Percentiles rank a stretch among this genome's conserved stretches.
These are phyloP conservation scores for Sporothrix humicola DNA, from an alignment of 2,329 filamentous ascomycete species.

Conservation along the genomic window DNA sequence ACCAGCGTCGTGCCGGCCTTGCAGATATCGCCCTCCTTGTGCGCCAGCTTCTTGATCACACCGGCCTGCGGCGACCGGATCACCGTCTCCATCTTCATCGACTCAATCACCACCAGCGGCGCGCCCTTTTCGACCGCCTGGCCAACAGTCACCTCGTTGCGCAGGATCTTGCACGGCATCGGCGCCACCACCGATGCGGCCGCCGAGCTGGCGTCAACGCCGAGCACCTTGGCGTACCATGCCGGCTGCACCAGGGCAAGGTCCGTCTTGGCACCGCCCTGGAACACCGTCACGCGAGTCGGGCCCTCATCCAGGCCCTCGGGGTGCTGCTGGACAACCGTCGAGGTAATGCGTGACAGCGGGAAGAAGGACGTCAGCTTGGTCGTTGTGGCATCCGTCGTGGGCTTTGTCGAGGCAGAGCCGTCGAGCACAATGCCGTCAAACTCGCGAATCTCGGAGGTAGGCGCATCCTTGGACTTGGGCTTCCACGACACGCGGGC, in stretches of 20 bases:
- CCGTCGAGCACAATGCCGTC: slow-evolving; percentile 54
- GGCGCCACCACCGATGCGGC: slow-evolving; percentile 85
- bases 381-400: slow-evolving; percentile 40
- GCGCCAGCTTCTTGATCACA: slow-evolving; percentile 72
- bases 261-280: slow-evolving; percentile 65
- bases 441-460: slow-evolving; percentile 46
- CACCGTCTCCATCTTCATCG: slow-evolving; percentile 90
- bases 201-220: slow-evolving; percentile 69
- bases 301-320: slow-evolving; percentile 41
- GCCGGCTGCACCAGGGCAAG: slow-evolving; percentile 64
- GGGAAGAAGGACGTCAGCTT: slow-evolving; percentile 78
- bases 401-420: slow-evolving; percentile 36
- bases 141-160: slow-evolving; percentile 85
- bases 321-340: slow-evolving; percentile 65
- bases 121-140: slow-evolving; percentile 84
- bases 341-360: slow-evolving; percentile 77
- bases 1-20: slow-evolving; percentile 77
- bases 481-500: slow-evolving; percentile 51
- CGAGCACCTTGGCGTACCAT: slow-evolving; percentile 89
- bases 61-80: slow-evolving; percentile 78
- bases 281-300: slow-evolving; percentile 78
- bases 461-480: neutral
- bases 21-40: slow-evolving; percentile 78
- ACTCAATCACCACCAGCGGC: slow-evolving; percentile 86
- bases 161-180: slow-evolving; percentile 96